Evolutionary conservation across 805 yeast species (phyloP), one percentile per base, ranked within the genome.

Genomic region (Suhomyces kilbournensis): DNA sequence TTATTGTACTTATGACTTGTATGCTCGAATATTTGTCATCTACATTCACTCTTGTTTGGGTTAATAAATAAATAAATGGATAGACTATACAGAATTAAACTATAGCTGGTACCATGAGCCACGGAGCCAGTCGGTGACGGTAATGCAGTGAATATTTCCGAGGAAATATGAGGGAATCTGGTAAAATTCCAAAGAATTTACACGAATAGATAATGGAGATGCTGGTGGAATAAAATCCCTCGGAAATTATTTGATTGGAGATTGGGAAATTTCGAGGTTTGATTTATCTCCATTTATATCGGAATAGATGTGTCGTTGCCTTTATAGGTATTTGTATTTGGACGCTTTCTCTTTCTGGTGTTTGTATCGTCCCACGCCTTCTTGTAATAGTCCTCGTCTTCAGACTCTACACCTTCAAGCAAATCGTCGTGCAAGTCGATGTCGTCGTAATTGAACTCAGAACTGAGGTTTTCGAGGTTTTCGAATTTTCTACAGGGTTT

Each of bases 361-460:
- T 32, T 53, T 51, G 14, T 7, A 30, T 55, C 49, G 40, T 45
- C 44, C 67, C 67, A 63, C n/a, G 56, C 46, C 14, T 46, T 30
- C n/a, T 53, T 52, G 50, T 60, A 63, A 25, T 55, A 62, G 12
- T 48, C 46, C 42, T 57, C 62, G 22, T 63, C 65, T 14, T 60
- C 62, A 9, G 17, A 7, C 15, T 47, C 43, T 4, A 61, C 64
- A 15, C 56, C 58, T 10, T 52, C 59, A 22, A 53, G 59, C 3
- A 54, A 53, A 17, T 53, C 49, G 32, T 60, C 65, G 3, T 51
- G 58, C 30, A 63, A 38, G 20, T 62, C 62, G 10, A 61, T 59
- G 44, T 61, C 65, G 45, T 60, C 56, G 44, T 58, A 61, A 45
- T 56, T 53, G 40, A 46, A 59, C 8, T 56, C 57, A 14, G 56